Conservation (phyloP, 768 basidiomycete species). For the Candolleomyces efflorescens region DNA sequence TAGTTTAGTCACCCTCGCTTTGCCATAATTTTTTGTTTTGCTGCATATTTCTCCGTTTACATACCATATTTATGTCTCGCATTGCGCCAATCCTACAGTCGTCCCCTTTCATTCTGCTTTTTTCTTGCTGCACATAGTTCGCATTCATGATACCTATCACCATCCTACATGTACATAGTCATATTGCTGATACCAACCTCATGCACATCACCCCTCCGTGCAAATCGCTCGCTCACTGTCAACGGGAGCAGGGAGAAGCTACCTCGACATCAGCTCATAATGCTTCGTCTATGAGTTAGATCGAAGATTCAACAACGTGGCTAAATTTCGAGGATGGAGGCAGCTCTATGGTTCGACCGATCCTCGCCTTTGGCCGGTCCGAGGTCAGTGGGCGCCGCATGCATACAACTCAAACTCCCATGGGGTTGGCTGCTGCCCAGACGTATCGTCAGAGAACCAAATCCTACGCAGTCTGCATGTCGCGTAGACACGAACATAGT, state of each 20-base stretch:
- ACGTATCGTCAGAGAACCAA: conserved; percentile 64
- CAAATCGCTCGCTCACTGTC: no score
- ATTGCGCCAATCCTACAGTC: not conserved
- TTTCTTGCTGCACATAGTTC: not conserved
- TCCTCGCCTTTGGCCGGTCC: no score
- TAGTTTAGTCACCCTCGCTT: not conserved
- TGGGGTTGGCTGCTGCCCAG: conserved; percentile 44
- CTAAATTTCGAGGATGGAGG: no score
- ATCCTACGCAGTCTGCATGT: conserved; percentile 73
- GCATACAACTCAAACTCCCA: conserved; percentile 77
- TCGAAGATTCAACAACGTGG: no score
- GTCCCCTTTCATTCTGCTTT: not conserved
- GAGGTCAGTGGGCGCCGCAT: conserved; percentile 1
- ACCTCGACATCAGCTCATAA: no score
- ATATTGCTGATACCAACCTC: no score
- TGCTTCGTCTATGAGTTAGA: no score
- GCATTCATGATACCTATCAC: no score
- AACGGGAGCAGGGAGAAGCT: no score
- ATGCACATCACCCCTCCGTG: no score
- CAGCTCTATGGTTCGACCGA: no score
- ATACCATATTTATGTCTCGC: not conserved
- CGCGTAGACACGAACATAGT: conserved; percentile 74
- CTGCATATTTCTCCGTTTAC: not conserved
- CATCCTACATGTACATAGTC: no score
- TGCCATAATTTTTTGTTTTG: not conserved